A percentile compares a stretch with the other conserved stretches of the same genome.
Conservation (phyloP, 257 asterid genomes). For the Fraxinus pennsylvanica region DNA sequence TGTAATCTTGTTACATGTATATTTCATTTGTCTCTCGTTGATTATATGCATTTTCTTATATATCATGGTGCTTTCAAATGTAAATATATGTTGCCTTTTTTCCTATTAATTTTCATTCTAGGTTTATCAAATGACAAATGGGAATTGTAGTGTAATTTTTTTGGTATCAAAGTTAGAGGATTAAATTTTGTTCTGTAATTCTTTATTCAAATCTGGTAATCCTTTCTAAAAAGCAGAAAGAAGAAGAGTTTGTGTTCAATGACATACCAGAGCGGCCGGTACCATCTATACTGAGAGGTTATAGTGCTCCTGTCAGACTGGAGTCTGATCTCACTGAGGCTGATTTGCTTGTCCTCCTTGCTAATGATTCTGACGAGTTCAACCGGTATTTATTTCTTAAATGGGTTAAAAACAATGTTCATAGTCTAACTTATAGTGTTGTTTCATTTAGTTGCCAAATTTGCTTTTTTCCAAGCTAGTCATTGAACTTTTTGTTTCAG, state of each 20-base stretch:
- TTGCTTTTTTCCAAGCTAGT: neutral
- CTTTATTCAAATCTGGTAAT: neutral
- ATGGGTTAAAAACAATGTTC: neutral
- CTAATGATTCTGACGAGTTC: conserved; percentile 81
- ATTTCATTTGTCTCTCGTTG: neutral
- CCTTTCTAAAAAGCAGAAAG: conserved; percentile 46
- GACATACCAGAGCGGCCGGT: conserved; percentile 58
- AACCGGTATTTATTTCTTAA: conserved; percentile 54
- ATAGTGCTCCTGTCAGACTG: conserved; percentile 80
- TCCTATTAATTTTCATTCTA: neutral
- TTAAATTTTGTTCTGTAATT: neutral
- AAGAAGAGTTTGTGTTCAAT: conserved; percentile 72
- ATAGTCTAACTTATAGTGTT: neutral
- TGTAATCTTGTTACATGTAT: neutral
- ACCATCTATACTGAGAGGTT: conserved; percentile 76
- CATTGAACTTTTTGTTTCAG: neutral
- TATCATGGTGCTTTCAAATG: neutral
- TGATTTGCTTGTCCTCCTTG: conserved; percentile 77
- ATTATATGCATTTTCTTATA: neutral
- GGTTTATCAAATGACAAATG: neutral
- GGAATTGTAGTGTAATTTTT: neutral
- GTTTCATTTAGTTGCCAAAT: neutral
- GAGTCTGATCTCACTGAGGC: conserved; percentile 68
- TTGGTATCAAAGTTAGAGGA: neutral
- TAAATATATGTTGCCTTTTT: neutral